A percentile compares a stretch with the other conserved stretches of the same genome.
Evolutionary conservation across 768 basidiomycete genomes (phyloP).

Genomic region (Daedalea quercina): DNA sequence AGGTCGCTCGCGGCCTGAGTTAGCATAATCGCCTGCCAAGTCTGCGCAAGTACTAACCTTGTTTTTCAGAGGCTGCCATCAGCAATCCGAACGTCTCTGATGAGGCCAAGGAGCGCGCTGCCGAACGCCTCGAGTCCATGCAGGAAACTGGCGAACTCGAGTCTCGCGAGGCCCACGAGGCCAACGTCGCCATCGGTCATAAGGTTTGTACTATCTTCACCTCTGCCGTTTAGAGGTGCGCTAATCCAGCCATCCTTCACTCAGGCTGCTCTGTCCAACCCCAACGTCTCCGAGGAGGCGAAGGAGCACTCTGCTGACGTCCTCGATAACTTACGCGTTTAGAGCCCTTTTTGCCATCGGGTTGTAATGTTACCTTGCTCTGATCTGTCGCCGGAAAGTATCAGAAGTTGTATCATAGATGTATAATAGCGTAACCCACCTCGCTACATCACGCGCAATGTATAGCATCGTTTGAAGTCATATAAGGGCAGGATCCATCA

Average conservation of each 20-base stretch:
- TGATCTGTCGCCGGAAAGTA: background rate
- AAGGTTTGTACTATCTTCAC: slow-evolving; percentile 6
- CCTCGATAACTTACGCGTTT: slow-evolving; percentile 30
- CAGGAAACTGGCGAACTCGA: slow-evolving; percentile 9
- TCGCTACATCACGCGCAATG: background rate
- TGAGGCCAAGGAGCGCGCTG: slow-evolving; percentile 44
- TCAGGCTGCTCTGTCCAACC: slow-evolving; percentile 52
- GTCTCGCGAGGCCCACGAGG: slow-evolving; percentile 7
- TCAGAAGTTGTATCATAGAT: slow-evolving; percentile 1
- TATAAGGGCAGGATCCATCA: no score
- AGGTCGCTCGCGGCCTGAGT: slow-evolving; percentile 15
- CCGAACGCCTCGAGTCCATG: slow-evolving; percentile 35
- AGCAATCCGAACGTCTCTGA: slow-evolving; percentile 48
- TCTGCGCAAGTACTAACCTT: background rate
- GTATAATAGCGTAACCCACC: slow-evolving; percentile 2
- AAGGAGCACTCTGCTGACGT: slow-evolving; percentile 40
- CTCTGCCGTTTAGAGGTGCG: background rate
- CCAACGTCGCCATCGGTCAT: slow-evolving; percentile 14
- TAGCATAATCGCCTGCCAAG: background rate
- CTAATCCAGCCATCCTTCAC: slow-evolving; percentile 10
- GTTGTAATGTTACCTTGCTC: background rate
- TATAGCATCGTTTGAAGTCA: no score
- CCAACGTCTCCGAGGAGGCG: slow-evolving; percentile 47
- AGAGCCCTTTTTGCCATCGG: background rate
- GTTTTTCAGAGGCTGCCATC: slow-evolving; percentile 37